phyloP scores from a whole-genome alignment of 2,329 filamentous ascomycete genomes.

The Leptographium lundbergii region DNA sequence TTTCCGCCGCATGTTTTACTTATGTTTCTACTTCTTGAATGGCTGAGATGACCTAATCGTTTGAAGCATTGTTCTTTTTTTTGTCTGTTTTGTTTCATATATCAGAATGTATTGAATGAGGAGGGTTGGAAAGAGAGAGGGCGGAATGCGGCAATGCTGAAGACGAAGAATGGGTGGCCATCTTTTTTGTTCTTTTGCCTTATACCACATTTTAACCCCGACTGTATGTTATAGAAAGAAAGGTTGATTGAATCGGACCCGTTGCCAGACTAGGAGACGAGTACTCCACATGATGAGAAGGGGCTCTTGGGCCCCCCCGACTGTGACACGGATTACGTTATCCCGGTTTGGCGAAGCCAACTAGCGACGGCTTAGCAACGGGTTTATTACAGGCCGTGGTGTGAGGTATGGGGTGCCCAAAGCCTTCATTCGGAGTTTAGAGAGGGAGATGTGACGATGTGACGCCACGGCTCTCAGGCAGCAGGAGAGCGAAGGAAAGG shows the following conservation, averaged over 20 bases:
- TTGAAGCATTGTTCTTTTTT: conserved; percentile 5
- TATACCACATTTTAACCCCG: background rate
- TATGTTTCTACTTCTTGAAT: conserved; percentile 2
- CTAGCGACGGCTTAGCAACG: too few species aligned
- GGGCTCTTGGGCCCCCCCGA: too few species aligned
- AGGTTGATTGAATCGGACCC: background rate
- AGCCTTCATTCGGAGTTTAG: too few species aligned
- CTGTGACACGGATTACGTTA: too few species aligned
- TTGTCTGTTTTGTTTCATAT: background rate
- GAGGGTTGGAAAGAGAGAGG: background rate
- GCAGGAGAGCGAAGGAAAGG: too few species aligned
- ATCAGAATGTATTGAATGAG: background rate
- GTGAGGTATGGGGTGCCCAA: too few species aligned
- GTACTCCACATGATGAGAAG: too few species aligned
- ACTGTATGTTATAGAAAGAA: background rate
- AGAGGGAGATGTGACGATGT: too few species aligned
- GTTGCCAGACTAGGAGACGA: background rate
- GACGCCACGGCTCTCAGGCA: too few species aligned
- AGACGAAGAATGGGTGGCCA: background rate
- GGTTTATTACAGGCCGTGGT: too few species aligned
- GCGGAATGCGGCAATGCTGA: background rate
- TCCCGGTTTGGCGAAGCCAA: too few species aligned
- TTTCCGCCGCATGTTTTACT: conserved; percentile 1
- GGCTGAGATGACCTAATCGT: conserved; percentile 9
- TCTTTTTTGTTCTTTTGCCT: background rate